Base-by-base conservation (phyloP, 2,329 filamentous ascomycete genomes). In the Thielaviopsis punctulata region DNA sequence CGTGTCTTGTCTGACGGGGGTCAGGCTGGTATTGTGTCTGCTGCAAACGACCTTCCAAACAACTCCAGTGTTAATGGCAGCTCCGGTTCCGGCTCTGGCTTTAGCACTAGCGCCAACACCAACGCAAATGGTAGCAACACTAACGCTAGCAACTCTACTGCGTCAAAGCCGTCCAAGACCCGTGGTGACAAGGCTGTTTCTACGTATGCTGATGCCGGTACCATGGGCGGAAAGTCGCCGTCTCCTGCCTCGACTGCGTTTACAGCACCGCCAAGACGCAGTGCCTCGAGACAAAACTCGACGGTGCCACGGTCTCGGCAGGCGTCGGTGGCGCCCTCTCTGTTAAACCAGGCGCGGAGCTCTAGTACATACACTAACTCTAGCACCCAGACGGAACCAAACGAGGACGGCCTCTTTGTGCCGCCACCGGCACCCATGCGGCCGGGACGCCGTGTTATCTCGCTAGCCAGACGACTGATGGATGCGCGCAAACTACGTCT, bases 1-100 rank as follows among this genome's bases (percentile, higher is more conserved):
- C 82, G 82, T 61, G 72, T 77, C 7, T 63, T 67, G 2, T 80
- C 78, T 0, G 78, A 81, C 57, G 76, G 76, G 1, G 48, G 49
- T 25, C 52, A 54, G 27, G 24, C 36, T 12, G 33, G 44, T 4
- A 68, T 66, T 3, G 59, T 57, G 1, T 23, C 23, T 45, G 33
- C n/a, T 45, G 30, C 43, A 43, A 49, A 36, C 48, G 52, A 45
- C 36, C 27, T 23, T 6, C 13, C 7, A 33, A 33, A 21, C 19
- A 21, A 22, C 19, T 21, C 19, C 19, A 45, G 22, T 10, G 22
- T 9, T 4, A 45, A 22, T 12, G 9, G 13, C 41, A 45, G 2
- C 41, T 6, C 3, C 9, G 19, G 41, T 15, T 45, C 41, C 50
- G 52, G 30, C 30, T 15, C 30, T 15, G n/a, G 30, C 30, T 5